Evolutionary conservation across 164 flowering plant species (phyloP), one percentile per base, ranked within the genome.

Genomic region (Amborella trichopoda): DNA sequence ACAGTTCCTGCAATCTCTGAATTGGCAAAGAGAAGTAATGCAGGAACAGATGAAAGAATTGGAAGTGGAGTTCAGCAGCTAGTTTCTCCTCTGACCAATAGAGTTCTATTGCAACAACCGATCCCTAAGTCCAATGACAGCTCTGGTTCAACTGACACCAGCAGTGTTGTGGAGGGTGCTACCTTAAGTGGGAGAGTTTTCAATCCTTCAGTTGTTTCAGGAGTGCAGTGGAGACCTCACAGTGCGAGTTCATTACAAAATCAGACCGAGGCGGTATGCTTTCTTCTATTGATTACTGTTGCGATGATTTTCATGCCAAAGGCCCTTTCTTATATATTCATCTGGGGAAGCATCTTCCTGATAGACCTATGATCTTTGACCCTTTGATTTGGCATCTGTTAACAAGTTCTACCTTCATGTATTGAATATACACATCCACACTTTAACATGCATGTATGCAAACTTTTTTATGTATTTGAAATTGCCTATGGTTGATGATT

Each of bases 141-240:
- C 52, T 53, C 74, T 40, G 68, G 44, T 44, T 52, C 78, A 3
- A 49, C 66, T 66, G 95, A 86, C 49, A 55, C 79, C 50, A 63
- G 55, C 52, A 73, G 48, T 63, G 55, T 60, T 46, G 64, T 65
- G 58, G 96, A 87, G 23, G 47, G 68, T 60, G 60, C 80, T 46
- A 61, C 59, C 46, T 43, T 75, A 27, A 65, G 74, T 44, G 74
- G 83, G 36, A 73, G 80, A 68, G 81, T 68, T 46, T 83, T 85
- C 49, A 66, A 82, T 23, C 76, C 96, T 49, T 59, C 87, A 56
- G 57, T 68, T 20, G 86, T 69, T 65, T 52, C 90, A 58, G 76
- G 87, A 33, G 70, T 73, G 50, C 95, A 83, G 42, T 91, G 99
- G 99, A 80, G 96, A 54, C 90, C 96, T 48, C 61, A 46, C 25